Conservation (phyloP, 306 rosid species). For the Oxytropis ochrocephala region DNA sequence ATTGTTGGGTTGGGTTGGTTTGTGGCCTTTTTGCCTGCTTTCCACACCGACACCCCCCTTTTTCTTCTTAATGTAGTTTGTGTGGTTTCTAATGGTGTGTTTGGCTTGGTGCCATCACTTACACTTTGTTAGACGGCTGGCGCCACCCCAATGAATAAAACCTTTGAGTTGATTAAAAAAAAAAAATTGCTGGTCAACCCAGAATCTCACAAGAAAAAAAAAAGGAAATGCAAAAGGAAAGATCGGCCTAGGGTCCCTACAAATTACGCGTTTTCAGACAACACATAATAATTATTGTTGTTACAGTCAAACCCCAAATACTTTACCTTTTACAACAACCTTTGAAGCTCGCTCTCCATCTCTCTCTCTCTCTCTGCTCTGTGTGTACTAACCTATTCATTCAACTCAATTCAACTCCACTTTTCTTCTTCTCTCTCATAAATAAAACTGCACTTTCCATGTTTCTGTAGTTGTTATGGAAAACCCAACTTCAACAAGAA, state of each 20-base stretch:
- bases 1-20: too few species aligned
- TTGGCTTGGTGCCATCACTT: too few species aligned
- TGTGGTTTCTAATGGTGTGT: too few species aligned
- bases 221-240: not conserved
- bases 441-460: not conserved
- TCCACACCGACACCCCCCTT: too few species aligned
- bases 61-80: too few species aligned
- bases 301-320: constrained; percentile 59
- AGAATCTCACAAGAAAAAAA: not conserved
- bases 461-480: constrained; percentile 18
- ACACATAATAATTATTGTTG: constrained; percentile 14
- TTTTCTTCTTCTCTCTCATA: not conserved
- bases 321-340: constrained; percentile 30
- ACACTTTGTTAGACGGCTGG: too few species aligned
- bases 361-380: not conserved
- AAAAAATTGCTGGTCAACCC: constrained; percentile 29
- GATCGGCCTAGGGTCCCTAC: constrained; percentile 27
- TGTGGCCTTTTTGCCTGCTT: too few species aligned
- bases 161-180: too few species aligned
- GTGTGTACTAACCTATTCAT: not conserved
- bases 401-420: constrained; percentile 5
- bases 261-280: constrained; percentile 49
- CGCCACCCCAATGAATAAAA: too few species aligned
- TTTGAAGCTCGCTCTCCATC: too few species aligned
- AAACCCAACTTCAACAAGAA: constrained; percentile 20